Conservation (phyloP, 78 protist species). For the Creolimax fragrantissima region DNA sequence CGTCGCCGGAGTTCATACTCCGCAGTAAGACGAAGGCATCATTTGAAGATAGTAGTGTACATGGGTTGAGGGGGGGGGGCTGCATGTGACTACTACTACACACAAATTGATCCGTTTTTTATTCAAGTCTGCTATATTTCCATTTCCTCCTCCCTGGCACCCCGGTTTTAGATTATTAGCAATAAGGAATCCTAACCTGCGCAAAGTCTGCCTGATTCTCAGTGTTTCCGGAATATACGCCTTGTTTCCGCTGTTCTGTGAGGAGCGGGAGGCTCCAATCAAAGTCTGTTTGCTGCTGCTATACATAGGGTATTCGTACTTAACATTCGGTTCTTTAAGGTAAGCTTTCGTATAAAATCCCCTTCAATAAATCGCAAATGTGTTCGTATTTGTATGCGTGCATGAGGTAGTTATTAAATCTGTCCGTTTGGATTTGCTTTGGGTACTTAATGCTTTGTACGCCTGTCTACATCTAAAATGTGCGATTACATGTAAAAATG, state of each 20-base stretch:
- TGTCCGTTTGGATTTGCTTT: neutral
- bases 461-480: neutral
- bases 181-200: neutral
- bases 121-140: no score
- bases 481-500: neutral
- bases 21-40: no score
- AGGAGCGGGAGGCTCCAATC: neutral
- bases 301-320: neutral
- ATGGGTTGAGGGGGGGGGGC: no score
- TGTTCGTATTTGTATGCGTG: neutral
- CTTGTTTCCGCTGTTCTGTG: neutral
- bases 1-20: no score
- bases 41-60: no score
- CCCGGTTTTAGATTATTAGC: neutral
- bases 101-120: no score
- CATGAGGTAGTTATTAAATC: neutral
- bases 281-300: neutral
- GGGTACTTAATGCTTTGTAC: neutral
- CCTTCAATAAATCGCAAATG: no score
- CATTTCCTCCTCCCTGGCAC: no score
- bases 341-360: no score
- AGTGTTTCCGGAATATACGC: neutral
- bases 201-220: neutral
- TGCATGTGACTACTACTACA: no score
- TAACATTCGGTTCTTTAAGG: neutral